Base-by-base conservation (phyloP, 1,284 basidiomycete species). In the Stygiomarasmius scandens region DNA sequence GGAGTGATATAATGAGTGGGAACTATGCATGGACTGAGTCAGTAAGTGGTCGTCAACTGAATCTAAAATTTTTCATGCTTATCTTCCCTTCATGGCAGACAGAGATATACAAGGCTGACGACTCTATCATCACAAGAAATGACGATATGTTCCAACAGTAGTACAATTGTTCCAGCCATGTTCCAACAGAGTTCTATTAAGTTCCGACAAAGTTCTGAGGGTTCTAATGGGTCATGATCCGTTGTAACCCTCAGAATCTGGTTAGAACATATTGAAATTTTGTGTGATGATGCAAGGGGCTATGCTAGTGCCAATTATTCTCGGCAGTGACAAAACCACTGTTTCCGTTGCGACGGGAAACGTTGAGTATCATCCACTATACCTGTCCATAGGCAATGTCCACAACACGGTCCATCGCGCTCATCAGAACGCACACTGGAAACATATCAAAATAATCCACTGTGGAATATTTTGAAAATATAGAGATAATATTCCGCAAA, bases 241-340 rank as follows among this genome's bases (percentile, higher is more conserved):
- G n/a, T n/a, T n/a, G n/a, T n/a, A n/a, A n/a, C n/a, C n/a, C n/a
- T n/a, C n/a, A n/a, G n/a, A n/a, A n/a, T n/a, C n/a, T n/a, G n/a
- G n/a, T n/a, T n/a, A n/a, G n/a, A n/a, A n/a, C n/a, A n/a, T n/a
- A n/a, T n/a, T n/a, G n/a, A n/a, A n/a, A n/a, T n/a, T n/a, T n/a
- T n/a, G n/a, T n/a, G n/a, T n/a, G n/a, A n/a, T n/a, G n/a, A n/a
- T n/a, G n/a, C n/a, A 69, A 66, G 73, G 2, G 53, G 64, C 3
- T 64, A 58, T 71, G 58, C 67, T 71, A 44, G 61, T 70, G 12
- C 71, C 71, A 0, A 60, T 76, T 8, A 66, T 76, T 16, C 59
- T 69, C 1, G 73, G 74, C 0, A 69, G 68, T 27, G 69, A 77
- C 52, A 77, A 77, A 50, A 77, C 70, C 0, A 73, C 70, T 0